A percentile compares a stretch with the other conserved stretches of the same genome.
phyloP scores from a whole-genome alignment of 176 grass and related monocot species.

The Secale cereale region DNA sequence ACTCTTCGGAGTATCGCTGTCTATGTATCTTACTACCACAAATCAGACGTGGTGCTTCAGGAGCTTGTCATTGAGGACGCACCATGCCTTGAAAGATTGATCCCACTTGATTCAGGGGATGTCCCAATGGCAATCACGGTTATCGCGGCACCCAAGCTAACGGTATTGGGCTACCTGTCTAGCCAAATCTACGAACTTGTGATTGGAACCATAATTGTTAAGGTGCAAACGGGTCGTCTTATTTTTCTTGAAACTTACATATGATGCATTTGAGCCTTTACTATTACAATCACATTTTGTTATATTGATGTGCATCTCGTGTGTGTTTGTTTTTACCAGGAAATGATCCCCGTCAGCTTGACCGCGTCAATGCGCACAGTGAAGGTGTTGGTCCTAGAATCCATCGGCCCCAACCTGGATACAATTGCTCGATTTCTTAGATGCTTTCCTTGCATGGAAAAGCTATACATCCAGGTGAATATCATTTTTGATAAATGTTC shows the following conservation, averaged over 20 bases:
- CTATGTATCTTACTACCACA: not conserved
- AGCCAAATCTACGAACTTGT: not conserved
- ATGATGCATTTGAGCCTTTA: too few species aligned
- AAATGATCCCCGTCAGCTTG: not conserved
- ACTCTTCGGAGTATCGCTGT: not conserved
- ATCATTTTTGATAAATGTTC: not conserved
- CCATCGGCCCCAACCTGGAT: not conserved
- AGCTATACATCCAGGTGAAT: not conserved
- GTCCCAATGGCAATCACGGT: not conserved
- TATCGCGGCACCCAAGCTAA: not conserved
- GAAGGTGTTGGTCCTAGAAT: not conserved
- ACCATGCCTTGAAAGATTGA: not conserved
- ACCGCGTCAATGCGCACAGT: not conserved
- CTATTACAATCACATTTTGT: not conserved
- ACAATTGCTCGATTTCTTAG: not conserved
- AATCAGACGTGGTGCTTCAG: too few species aligned
- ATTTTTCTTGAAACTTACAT: not conserved
- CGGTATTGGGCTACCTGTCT: not conserved
- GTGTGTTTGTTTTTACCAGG: not conserved
- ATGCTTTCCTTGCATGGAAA: not conserved
- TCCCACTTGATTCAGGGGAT: not conserved
- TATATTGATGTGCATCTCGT: not conserved
- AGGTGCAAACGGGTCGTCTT: not conserved
- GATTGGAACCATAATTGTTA: not conserved
- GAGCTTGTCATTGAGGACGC: not conserved